Evolutionary conservation across 345 rosid genomes (phyloP).

Genomic region (Eucalyptus brandiana): DNA sequence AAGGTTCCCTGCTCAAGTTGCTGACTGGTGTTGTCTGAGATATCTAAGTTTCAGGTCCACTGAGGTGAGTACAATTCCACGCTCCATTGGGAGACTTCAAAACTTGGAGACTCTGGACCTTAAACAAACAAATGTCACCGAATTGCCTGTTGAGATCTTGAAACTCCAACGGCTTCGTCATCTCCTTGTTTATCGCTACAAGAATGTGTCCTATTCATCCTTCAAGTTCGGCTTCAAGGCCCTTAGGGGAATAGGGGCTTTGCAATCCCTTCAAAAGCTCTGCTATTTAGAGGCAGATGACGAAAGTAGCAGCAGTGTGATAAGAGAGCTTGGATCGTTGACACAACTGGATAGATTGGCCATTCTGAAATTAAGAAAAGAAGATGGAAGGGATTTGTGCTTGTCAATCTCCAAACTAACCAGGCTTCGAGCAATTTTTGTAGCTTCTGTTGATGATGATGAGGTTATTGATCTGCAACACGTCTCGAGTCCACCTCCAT

Average conservation of each 20-base stretch:
- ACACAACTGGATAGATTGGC: conserved; percentile 22
- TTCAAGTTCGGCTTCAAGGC: conserved; percentile 11
- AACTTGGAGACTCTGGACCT: conserved; percentile 32
- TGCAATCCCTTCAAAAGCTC: not conserved
- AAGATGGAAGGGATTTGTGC: conserved; percentile 22
- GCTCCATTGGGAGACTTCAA: conserved; percentile 14
- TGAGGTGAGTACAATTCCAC: conserved; percentile 15
- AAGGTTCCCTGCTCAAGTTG: conserved; percentile 14
- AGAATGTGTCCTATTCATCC: not conserved
- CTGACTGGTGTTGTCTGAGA: conserved; percentile 7
- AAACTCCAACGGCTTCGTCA: conserved; percentile 24
- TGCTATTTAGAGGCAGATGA: not conserved
- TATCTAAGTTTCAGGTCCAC: conserved; percentile 24
- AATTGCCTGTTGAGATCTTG: conserved; percentile 16
- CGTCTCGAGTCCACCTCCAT: conserved; percentile 10
- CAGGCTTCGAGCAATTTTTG: conserved; percentile 14
- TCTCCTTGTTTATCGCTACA: conserved; percentile 18
- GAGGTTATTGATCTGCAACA: conserved; percentile 19
- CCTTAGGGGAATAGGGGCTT: conserved; percentile 1
- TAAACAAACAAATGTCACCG: conserved; percentile 16
- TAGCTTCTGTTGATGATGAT: conserved; percentile 1
- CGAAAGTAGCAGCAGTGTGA: not conserved
- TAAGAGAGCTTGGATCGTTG: conserved; percentile 15
- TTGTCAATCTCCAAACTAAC: conserved; percentile 6
- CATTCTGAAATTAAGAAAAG: conserved; percentile 14